phyloP scores from a whole-genome alignment of 495 filamentous ascomycete species.

The Beverwykella pulmonaria region DNA sequence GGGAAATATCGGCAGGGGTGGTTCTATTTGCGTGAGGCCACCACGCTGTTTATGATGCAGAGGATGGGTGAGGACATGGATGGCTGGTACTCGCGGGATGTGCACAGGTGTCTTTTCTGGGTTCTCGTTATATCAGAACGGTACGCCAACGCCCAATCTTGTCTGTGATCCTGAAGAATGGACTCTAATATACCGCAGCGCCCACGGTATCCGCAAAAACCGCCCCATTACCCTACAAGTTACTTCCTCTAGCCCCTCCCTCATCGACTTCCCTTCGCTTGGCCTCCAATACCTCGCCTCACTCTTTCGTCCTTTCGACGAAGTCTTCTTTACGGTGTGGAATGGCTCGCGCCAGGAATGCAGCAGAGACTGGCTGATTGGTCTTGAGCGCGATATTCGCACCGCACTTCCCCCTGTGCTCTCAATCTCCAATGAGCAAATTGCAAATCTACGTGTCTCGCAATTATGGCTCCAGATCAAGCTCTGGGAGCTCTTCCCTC shows the following conservation, averaged over 20 bases:
- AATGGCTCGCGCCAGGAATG: slow-evolving; percentile 21
- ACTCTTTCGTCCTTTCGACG: slow-evolving; percentile 21
- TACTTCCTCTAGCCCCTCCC: not conserved
- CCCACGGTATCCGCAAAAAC: slow-evolving; percentile 18
- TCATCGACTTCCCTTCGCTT: not conserved
- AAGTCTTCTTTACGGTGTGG: slow-evolving; percentile 23
- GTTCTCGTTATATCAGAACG: slow-evolving; percentile 22
- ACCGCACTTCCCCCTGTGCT: slow-evolving; percentile 13
- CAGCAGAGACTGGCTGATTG: slow-evolving; percentile 20
- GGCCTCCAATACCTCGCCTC: slow-evolving; percentile 3
- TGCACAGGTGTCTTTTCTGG: slow-evolving; percentile 16
- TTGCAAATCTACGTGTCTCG: slow-evolving; percentile 26
- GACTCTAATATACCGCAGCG: not conserved
- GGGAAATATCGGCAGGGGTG: slow-evolving; percentile 21
- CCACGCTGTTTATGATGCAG: slow-evolving; percentile 19
- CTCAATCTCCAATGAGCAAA: slow-evolving; percentile 21
- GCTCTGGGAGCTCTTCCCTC: slow-evolving; percentile 31
- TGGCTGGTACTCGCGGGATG: not conserved
- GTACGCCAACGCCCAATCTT: not conserved
- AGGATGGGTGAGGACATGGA: not conserved
- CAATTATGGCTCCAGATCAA: slow-evolving; percentile 30
- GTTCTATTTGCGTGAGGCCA: slow-evolving; percentile 28
- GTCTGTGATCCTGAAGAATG: not conserved
- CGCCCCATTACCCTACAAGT: slow-evolving; percentile 26
- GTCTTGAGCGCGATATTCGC: slow-evolving; percentile 17